A percentile compares a stretch with the other conserved stretches of the same genome.
Evolutionary conservation across 495 filamentous ascomycete species (phyloP).

Genomic region (Penicillium malachiteum): DNA sequence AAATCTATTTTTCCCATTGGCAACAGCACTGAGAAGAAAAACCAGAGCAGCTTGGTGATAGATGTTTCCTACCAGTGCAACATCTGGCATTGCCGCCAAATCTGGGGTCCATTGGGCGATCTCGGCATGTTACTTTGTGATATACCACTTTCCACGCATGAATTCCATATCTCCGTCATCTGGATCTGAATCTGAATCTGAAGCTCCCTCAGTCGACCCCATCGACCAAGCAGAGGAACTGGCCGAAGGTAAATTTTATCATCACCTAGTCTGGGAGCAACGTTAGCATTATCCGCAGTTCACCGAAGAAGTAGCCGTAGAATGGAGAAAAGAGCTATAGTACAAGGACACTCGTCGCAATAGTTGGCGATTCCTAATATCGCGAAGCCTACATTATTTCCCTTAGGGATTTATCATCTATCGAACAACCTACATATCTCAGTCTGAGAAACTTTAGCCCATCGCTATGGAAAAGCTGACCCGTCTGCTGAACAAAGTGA

Average conservation of each 20-base stretch:
- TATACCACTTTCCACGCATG: neutral
- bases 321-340: neutral
- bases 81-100: too few species aligned
- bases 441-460: neutral
- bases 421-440: neutral
- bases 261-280: neutral
- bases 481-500: neutral
- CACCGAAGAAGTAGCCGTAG: neutral
- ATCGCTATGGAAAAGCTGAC: neutral
- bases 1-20: too few species aligned
- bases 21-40: too few species aligned
- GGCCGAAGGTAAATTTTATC: neutral
- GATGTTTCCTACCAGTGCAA: too few species aligned
- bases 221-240: neutral
- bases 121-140: too few species aligned
- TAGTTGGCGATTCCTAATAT: neutral
- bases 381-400: neutral
- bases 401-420: neutral
- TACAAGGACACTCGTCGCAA: neutral
- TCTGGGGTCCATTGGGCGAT: too few species aligned
- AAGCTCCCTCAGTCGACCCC: neutral
- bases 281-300: neutral
- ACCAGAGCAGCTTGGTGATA: too few species aligned
- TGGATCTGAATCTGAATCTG: too few species aligned
- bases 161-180: neutral